Evolutionary conservation across 2,329 filamentous ascomycete genomes (phyloP), one percentile per base, ranked within the genome.

Genomic region (Sporothrix luriei): DNA sequence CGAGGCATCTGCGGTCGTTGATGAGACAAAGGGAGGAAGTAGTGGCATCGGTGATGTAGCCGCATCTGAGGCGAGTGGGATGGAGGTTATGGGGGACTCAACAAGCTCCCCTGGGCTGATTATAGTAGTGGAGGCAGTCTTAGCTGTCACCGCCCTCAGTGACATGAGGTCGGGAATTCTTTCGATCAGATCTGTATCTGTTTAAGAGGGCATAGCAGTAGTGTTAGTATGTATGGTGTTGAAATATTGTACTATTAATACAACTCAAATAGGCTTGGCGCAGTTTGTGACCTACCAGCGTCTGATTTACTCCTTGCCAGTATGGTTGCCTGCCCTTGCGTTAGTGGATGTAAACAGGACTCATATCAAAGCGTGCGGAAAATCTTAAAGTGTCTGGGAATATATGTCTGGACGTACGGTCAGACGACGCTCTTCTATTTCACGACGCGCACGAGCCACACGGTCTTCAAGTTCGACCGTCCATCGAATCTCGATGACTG

Each of bases 401-500:
- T 19, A 43, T 26, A 26, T 24, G 26, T 6, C 1, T 14, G 10
- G 4, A 70, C 78, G 70, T 77, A 82, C 80, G 76, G 78, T 76
- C 54, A 79, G 78, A 70, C 82, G 80, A 65, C 81, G 78, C 74
- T 86, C 84, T 24, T 80, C 79, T 38, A 82, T 79, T 46, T 84
- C 83, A 59, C 80, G 77, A 40, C 79, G 78, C 10, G 82, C 79
- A 33, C 83, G 78, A 21, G 79, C 78, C 7, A 79, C 75, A 48
- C 80, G 82, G 51, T 87, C 84, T 62, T 86, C 84, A 21, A 84
- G 82, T 74, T 91, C 89, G 26, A 87, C 81, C 7, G 81, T 77
- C 89, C 89, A 91, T 24, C 88, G 83, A 14, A 82, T 81, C 10
- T 78, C 74, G 61, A 90, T 86, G 9, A 85, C 80, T 1, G 79